These are phyloP conservation scores for Protomyces inundatus DNA, from an alignment of 1,139 yeast species.

Conservation along the genomic window DNA sequence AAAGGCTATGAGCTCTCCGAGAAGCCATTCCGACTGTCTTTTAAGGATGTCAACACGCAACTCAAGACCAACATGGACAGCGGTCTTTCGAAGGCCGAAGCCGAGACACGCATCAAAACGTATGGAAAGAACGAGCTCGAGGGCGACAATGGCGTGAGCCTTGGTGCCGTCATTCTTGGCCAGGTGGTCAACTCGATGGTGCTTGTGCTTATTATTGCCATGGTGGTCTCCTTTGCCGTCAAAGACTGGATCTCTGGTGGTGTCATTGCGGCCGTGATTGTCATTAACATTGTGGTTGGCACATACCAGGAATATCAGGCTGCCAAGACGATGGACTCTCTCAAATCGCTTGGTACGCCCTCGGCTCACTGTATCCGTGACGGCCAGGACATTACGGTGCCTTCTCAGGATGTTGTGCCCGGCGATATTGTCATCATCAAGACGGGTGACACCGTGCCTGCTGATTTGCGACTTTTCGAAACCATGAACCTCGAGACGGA, in stretches of 20 bases:
- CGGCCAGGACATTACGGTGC: slow-evolving; percentile 55
- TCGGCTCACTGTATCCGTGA: slow-evolving; percentile 64
- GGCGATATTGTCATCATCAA: slow-evolving; percentile 64
- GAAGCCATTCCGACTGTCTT: slow-evolving; percentile 1
- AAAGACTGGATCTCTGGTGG: slow-evolving; percentile 81
- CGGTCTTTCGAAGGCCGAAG: slow-evolving; percentile 49
- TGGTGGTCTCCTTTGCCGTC: slow-evolving; percentile 70
- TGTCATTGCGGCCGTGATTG: slow-evolving; percentile 66
- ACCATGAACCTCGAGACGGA: slow-evolving; percentile 69
- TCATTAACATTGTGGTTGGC: slow-evolving; percentile 63
- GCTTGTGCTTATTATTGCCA: slow-evolving; percentile 63
- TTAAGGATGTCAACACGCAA: background rate
- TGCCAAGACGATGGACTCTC: slow-evolving; percentile 75
- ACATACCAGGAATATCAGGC: slow-evolving; percentile 67
- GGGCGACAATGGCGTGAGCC: slow-evolving; percentile 55
- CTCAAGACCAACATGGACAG: slow-evolving; percentile 34
- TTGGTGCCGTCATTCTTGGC: slow-evolving; percentile 54
- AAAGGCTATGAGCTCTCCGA: slow-evolving; percentile 3
- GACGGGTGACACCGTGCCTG: slow-evolving; percentile 78
- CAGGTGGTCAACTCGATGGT: slow-evolving; percentile 80
- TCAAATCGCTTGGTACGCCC: slow-evolving; percentile 64
- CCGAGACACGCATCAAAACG: slow-evolving; percentile 37
- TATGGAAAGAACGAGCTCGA: slow-evolving; percentile 63
- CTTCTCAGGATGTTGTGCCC: slow-evolving; percentile 68
- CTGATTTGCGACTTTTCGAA: slow-evolving; percentile 61